phyloP scores from a whole-genome alignment of 2,329 filamentous ascomycete genomes.

The Colletotrichum sp. region DNA sequence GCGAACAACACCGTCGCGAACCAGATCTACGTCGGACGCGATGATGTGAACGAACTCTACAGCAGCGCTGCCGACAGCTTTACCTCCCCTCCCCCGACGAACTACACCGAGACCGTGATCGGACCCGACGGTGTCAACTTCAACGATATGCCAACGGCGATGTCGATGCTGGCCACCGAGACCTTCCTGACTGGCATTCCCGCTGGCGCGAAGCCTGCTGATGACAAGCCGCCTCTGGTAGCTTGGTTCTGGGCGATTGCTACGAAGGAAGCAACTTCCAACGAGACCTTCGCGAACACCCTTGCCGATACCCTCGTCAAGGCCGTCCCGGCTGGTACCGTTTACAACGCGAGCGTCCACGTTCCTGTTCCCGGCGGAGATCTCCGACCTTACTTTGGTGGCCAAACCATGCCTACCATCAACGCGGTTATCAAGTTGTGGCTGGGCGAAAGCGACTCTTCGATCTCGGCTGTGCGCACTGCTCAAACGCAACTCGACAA shows the following conservation, averaged over 20 bases:
- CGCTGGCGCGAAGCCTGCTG: neutral
- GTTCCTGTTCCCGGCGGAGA: neutral
- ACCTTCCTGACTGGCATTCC: neutral
- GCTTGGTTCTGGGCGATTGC: constrained; percentile 6
- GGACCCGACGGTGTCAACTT: constrained; percentile 4
- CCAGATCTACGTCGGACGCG: constrained; percentile 1
- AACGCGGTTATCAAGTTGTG: constrained; percentile 10
- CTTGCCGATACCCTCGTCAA: neutral
- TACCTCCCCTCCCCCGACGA: neutral
- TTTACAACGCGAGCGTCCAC: neutral
- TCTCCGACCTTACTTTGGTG: neutral
- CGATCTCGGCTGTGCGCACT: neutral
- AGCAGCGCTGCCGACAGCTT: neutral
- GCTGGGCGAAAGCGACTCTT: neutral
- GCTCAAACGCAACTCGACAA: neutral
- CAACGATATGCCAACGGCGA: neutral
- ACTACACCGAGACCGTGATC: neutral
- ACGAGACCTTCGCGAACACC: constrained; percentile 1
- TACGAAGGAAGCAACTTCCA: neutral
- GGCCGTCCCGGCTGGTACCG: neutral
- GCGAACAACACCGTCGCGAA: constrained; percentile 1
- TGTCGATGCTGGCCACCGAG: neutral
- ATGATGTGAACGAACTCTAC: neutral
- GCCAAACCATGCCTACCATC: neutral
- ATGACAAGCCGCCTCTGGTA: neutral